These are phyloP conservation scores for Takakia lepidozioides DNA, from an alignment of 225 moss, liverwort and hornwort genomes.

Conservation along the genomic window DNA sequence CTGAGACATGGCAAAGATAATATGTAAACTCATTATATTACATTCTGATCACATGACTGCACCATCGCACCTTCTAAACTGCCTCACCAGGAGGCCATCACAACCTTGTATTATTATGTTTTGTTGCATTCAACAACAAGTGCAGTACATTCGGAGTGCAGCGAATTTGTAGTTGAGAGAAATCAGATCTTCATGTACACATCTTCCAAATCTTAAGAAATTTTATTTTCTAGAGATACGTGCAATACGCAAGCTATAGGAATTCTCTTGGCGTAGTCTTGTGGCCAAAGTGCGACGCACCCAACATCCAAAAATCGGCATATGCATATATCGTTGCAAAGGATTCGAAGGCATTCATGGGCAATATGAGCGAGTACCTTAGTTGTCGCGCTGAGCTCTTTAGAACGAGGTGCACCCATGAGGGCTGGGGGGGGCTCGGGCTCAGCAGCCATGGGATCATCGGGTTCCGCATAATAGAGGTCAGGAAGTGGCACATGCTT, in stretches of 20 bases:
- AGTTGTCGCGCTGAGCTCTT: constrained; percentile 7
- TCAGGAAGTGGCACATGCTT: constrained; percentile 86
- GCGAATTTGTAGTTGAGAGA: background rate
- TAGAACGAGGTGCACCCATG: constrained; percentile 12
- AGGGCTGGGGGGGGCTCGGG: constrained; percentile 16
- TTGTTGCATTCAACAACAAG: background rate
- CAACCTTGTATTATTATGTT: background rate
- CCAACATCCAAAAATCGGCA: no score
- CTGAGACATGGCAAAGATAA: constrained; percentile 13
- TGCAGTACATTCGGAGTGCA: background rate
- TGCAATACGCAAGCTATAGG: no score
- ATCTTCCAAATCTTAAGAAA: no score
- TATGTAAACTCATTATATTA: background rate
- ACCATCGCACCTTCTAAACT: constrained; percentile 12
- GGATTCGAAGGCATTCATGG: background rate
- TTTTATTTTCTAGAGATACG: no score
- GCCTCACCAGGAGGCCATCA: background rate
- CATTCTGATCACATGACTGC: background rate
- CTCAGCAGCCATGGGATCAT: constrained; percentile 25
- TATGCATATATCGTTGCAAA: no score
- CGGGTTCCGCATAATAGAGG: constrained; percentile 69
- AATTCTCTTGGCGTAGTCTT: background rate
- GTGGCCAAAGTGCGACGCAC: no score
- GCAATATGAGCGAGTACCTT: constrained; percentile 23
- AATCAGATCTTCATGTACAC: background rate